Conservation (phyloP, 2,329 filamentous ascomycete genomes). For the Pseudogymnoascus sp. region DNA sequence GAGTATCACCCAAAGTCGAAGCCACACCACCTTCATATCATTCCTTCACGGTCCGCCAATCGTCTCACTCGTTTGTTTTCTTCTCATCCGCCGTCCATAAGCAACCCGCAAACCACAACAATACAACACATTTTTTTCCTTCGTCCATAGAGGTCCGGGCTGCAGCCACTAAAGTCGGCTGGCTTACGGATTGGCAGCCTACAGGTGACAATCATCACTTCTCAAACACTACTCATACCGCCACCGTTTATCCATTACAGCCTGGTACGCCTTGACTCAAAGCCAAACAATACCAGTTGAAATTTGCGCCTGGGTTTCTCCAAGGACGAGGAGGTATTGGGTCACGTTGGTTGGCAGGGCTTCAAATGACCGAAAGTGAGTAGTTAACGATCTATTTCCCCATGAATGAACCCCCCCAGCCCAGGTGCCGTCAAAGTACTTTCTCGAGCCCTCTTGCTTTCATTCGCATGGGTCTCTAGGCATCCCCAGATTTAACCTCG, state of each 20-base stretch:
- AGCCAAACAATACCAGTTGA: not conserved
- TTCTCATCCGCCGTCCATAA: not conserved
- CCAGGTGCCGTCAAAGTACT: not conserved
- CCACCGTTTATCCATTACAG: not conserved
- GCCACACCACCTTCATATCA: constrained; percentile 1
- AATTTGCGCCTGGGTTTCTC: not conserved
- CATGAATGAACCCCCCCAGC: not conserved
- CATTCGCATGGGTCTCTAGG: not conserved
- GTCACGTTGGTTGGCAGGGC: constrained; percentile 6
- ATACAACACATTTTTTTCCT: not conserved
- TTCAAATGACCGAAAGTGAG: constrained; percentile 14
- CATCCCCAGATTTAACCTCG: constrained; percentile 4
- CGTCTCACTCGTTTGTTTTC: not conserved
- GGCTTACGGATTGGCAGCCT: not conserved
- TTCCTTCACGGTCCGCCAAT: not conserved
- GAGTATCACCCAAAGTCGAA: not conserved
- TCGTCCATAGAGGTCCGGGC: not conserved
- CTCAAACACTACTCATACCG: not conserved
- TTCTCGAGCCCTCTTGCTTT: not conserved
- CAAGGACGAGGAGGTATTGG: not conserved
- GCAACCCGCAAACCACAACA: not conserved
- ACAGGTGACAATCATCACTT: not conserved
- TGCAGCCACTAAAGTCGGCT: not conserved
- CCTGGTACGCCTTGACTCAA: not conserved
- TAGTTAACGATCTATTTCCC: not conserved